Evolutionary conservation across 2,329 filamentous ascomycete genomes (phyloP), one percentile per base, ranked within the genome.

Genomic region (Proliferodiscus dingleyae): DNA sequence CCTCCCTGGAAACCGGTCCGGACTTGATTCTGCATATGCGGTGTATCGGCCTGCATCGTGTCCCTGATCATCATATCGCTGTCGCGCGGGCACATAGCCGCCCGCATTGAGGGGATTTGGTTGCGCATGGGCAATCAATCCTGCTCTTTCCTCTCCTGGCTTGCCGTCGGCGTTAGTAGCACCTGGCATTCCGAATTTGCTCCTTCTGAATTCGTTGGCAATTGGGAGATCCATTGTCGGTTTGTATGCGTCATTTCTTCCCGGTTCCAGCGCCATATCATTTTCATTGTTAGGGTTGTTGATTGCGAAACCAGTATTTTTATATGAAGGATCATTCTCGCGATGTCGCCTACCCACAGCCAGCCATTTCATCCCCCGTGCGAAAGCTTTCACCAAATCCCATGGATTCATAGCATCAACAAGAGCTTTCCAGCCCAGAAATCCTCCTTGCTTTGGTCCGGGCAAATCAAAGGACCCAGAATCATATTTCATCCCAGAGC

Each of bases 331-430:
- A 50, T 81, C 76, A 15, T 72, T 60, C 54, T 73, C 71, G 48
- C 85, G 76, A 50, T 71, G 66, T 62, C 80, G 83, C 43, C 79
- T 75, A 33, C 88, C 88, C 13, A 88, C 79, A 52, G 90, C 83
- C 16, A 94, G 70, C 89, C 89, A 95, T 56, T 85, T 78, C 57
- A 88, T 77, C 11, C 19, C 26, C 30, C 46, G 21, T 13, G 41
- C 85, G 50, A 86, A 81, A 0, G 86, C 86, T 67, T 90, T 94
- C 60, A 88, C 68, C 33, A 94, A 77, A 63, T 95, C 89, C 82
- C 87, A 88, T 0, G 85, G 75, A 58, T 93, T 93, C 62, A 89
- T 74, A 1, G 87, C 82, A 57, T 91, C 83, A 1, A 73, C 63
- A 5, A 91, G 64, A 3, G 87, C 88, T 51, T 73, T 73, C 39